A percentile compares a stretch with the other conserved stretches of the same genome.
These are phyloP conservation scores for Nicotiana benthamiana DNA, from an alignment of 257 asterid genomes.

Conservation along the genomic window DNA sequence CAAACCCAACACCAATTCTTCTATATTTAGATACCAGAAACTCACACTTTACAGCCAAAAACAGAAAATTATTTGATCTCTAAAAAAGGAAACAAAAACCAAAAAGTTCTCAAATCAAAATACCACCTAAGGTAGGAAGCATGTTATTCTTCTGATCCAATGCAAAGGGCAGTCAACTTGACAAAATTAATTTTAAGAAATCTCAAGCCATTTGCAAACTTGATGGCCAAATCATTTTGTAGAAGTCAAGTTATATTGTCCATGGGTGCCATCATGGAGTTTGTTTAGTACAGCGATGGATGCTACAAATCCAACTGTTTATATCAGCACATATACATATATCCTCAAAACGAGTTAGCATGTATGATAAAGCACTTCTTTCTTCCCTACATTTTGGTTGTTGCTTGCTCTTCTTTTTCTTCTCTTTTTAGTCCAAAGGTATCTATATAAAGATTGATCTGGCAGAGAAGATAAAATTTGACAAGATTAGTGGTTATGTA, in stretches of 20 bases:
- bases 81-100: background rate
- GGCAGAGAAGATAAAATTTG: background rate
- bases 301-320: background rate
- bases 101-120: slow-evolving; percentile 1
- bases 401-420: background rate
- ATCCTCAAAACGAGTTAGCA: background rate
- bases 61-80: background rate
- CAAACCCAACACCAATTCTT: background rate
- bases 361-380: background rate
- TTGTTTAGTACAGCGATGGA: background rate
- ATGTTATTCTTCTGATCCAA: background rate
- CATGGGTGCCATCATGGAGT: background rate
- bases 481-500: background rate
- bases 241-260: background rate
- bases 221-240: background rate
- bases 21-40: no score
- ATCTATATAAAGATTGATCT: background rate
- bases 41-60: background rate
- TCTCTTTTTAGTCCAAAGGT: background rate
- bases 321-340: background rate
- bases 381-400: background rate
- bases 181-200: background rate
- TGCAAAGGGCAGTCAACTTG: background rate
- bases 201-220: background rate
- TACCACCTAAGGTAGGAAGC: background rate